Evolutionary conservation across 192 early-diverging fungal genomes (phyloP), one percentile per base, ranked within the genome.

Genomic region (Chytriomyces confervae): DNA sequence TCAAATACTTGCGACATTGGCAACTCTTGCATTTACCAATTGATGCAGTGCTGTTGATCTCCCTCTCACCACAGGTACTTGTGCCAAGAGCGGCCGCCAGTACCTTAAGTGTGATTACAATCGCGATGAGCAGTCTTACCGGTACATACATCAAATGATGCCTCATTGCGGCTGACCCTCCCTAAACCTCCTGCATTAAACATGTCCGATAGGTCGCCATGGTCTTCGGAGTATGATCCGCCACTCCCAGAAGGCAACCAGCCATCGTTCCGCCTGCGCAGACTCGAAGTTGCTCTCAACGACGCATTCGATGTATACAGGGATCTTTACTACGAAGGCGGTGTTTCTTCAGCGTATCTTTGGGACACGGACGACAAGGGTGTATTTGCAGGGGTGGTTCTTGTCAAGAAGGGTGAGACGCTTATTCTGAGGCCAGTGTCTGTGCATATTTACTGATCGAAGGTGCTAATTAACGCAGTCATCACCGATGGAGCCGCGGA

Each of bases 251-350:
- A 97, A 72, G 94, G 91, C 49, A 87, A 85, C 29, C 78, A 90
- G 47, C 97, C 97, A 6, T 93, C 95, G 6, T 69, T 89, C 13
- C 87, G 90, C 51, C 88, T 96, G 75, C 92, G 96, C 46, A 94
- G 93, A 80, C 90, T 99, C 8, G 97, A 99, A 77, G 74, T 93
- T 36, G 83, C 91, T 3, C 95, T 95, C 46, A 99, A 99, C 84
- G 96, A 96, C 45, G 97, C 97, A 4, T 99, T 99, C 68, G 90
- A 92, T 79, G 96, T 95, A 62, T 99, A 99, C 86, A 90, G 95
- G 45, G 96, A 99, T 76, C 81, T 98, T 86, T 36, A 96, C 82
- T 96, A 90, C 79, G 96, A 95, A 77, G 96, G 97, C 73, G 97
- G 97, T 45, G 91, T 97, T 27, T 98, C 96, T 1, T 98, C 97